Evolutionary conservation across 257 asterid species (phyloP), one percentile per base, ranked within the genome.

Genomic region (Scutellaria barbata): DNA sequence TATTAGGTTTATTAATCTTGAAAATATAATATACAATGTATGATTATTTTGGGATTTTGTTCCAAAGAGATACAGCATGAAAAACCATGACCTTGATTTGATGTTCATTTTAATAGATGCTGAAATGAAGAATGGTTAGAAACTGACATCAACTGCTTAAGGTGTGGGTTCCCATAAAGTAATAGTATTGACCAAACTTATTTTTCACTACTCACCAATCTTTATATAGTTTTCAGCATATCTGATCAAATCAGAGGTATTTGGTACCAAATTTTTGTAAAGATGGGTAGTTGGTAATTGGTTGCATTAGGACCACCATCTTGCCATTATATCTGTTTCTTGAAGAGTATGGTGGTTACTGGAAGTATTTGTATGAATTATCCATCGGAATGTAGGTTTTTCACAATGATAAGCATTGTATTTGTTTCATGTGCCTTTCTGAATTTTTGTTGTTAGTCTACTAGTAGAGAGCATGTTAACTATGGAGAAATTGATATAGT

Each of bases 181-280:
- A 35, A 48, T 16, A 18, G 77, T 14, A 42, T 39, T 33, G 13
- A 13, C 58, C 57, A 14, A 53, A 63, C 14, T 52, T 41, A 37
- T 51, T 62, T 35, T 12, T 10, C n/a, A 13, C 56, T 63, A 54
- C 75, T 37, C 42, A 45, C 46, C 39, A 69, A 45, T 37, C 74
- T 30, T 70, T 20, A 10, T 45, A 51, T 51, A 41, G 40, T 62
- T 30, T 59, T 39, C 12, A 9, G 48, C 18, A 13, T 39, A 61
- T n/a, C 11, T 61, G 41, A 63, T 35, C n/a, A 18, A 63, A 47
- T 33, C 41, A 37, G 68, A 39, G 16, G 8, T 50, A 5, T 42
- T 43, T 50, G 35, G 35, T 30, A 30, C 35, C 35, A 30, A 30
- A 30, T 30, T 30, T 30, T 30, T 2, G 35, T 30, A 2, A 22